These are phyloP conservation scores for Sporothrix sp. DNA, from an alignment of 2,329 filamentous ascomycete genomes.

Conservation along the genomic window DNA sequence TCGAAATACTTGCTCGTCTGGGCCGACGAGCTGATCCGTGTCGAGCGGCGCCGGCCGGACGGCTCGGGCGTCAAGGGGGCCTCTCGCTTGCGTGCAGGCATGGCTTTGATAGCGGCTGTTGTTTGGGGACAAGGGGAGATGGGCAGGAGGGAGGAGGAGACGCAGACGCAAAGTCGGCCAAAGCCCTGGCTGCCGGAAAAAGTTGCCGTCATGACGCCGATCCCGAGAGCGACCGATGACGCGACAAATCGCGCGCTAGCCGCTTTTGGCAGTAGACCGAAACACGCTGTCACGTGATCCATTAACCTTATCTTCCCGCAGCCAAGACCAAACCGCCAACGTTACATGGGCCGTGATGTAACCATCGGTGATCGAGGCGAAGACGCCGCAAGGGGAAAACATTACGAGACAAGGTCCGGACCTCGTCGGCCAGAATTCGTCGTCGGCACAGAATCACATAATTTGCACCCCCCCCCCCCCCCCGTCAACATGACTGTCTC, in stretches of 20 bases:
- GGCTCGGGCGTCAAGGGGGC: slow-evolving; percentile 22
- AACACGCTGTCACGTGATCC: slow-evolving; percentile 14
- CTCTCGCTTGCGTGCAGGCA: slow-evolving; percentile 33
- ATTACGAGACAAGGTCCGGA: no score
- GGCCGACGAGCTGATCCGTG: slow-evolving; percentile 33
- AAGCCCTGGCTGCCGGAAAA: background rate
- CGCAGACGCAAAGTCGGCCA: no score
- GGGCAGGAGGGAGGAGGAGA: no score
- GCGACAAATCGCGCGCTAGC: slow-evolving; percentile 9
- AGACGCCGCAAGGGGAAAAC: no score
- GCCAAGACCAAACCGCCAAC: no score
- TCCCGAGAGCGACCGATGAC: background rate
- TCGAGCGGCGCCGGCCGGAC: slow-evolving; percentile 35
- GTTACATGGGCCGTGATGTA: no score
- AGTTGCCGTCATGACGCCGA: background rate
- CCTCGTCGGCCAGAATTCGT: no score
- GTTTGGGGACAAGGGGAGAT: background rate
- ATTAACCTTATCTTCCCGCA: no score
- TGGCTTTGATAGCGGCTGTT: slow-evolving; percentile 14
- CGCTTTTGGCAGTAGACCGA: background rate
- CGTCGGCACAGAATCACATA: no score
- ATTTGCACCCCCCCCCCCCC: no score
- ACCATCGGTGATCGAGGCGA: no score
- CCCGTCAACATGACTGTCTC: background rate
- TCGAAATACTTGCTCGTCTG: slow-evolving; percentile 46